Base-by-base conservation (phyloP, 768 basidiomycete species). In the Russula olivacea region DNA sequence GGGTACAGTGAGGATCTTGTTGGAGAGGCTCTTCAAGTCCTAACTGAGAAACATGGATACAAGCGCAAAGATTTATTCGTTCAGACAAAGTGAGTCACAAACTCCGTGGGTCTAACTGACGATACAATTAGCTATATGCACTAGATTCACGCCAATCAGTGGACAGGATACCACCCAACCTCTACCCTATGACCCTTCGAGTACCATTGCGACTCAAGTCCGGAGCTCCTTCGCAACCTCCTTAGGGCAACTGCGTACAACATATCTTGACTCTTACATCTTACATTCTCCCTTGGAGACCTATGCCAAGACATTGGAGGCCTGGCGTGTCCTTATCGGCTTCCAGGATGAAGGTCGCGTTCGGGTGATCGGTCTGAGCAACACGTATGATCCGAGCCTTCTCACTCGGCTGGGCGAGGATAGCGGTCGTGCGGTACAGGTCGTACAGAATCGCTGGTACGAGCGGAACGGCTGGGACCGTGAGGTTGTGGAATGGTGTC, bases 381-480 rank as follows among this genome's bases (percentile, higher is more conserved):
- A 93, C 70, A 78, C 83, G 4, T 91, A 93, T 68, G 86, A 90
- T 62, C 78, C 84, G 2, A 69, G 69, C 4, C 62, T 83, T 14
- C 79, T 94, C 15, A 72, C 76, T 32, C 78, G 79, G 17, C 72
- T 91, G 49, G 78, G 78, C 41, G 75, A 78, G 19, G 76, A 80
- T 67, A 76, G 84, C 58, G 79, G 81, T 63, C 52, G 72, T 36
- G 70, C 70, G 52, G 81, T 89, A 5, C 81, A 89, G 61, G 82
- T 91, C 34, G 88, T 93, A 17, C 91, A 92, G 72, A 90, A 91
- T 72, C 76, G 91, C 54, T 95, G 91, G 91, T 88, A 85, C 68
- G 85, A 91, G 71, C 85, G 83, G 6, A 93, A 92, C 63, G 77
- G 74, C 5, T 93, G 89, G 87, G 89, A 92, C 69, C 75, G 74